Evolutionary conservation across 1,139 yeast genomes (phyloP), one percentile per base, ranked within the genome.

Genomic region (Geotrichum carabidarum): DNA sequence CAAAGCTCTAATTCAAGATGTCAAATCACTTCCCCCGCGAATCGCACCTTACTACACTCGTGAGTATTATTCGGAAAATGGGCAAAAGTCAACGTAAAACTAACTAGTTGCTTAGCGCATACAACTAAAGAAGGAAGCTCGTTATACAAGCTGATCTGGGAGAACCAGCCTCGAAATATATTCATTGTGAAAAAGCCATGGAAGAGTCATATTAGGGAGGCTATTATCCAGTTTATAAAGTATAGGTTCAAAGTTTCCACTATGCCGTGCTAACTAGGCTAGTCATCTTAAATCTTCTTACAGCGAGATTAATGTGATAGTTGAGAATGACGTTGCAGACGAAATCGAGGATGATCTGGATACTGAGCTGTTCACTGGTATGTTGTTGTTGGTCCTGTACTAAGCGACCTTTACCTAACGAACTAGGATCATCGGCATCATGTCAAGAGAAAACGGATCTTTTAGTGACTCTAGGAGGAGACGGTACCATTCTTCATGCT

Each of bases 401-500:
- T 17, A 35, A 34, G 8, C 61, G 61, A 44, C 62, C 63, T 42
- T 69, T 68, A 1, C 71, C 36, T 34, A 15, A 35, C 31, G 8
- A 18, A 8, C 2, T 12, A 54, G 51, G 51, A 8, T 45, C 50
- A 14, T 34, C 30, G 18, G 36, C 15, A 17, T 44, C 44, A 31
- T 50, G 51, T 18, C 55, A 48, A 31, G 61, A 68, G 2, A 75
- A 75, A 56, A 71, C 82, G 0, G 98, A 91, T 65, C 69, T 90
- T 48, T 72, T 91, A 44, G 89, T 91, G 12, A 87, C 97, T 0
- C 70, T 91, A 40, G 98, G 98, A 8, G 99, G 99, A 11, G 99
- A 91, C 68, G 99, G 98, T 9, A 91, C 98, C 0, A 89, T 91
- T 58, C 71, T 91, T 48, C 79, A 86, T 57, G 93, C 91, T 0